Percentiles rank a stretch among this genome's conserved stretches.
phyloP scores from a whole-genome alignment of 2,329 filamentous ascomycete genomes.

The Metarhizium brunneum region DNA sequence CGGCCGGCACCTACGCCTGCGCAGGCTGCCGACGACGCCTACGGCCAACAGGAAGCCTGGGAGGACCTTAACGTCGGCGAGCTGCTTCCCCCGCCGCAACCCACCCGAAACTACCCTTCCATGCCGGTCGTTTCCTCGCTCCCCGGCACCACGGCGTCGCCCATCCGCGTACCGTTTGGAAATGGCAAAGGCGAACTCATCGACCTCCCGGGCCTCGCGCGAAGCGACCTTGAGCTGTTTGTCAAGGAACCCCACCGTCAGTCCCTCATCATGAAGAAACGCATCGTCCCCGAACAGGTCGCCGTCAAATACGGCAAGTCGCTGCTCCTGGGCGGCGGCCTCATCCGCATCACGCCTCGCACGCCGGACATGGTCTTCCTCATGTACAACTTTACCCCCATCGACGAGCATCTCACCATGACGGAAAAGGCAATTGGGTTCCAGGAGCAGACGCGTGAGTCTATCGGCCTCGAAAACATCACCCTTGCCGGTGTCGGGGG shows the following conservation, averaged over 20 bases:
- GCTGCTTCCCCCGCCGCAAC: conserved; percentile 68
- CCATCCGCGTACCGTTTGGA: conserved; percentile 87
- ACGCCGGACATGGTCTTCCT: conserved; percentile 55
- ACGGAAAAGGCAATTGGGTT: conserved; percentile 72
- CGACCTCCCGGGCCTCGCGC: conserved; percentile 77
- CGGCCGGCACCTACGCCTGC: conserved; percentile 10
- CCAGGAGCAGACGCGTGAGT: conserved; percentile 52
- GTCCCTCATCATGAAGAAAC: conserved; percentile 68
- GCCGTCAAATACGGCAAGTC: conserved; percentile 69
- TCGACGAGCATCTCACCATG: conserved; percentile 65
- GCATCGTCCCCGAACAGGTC: conserved; percentile 64
- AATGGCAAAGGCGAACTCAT: conserved; percentile 81
- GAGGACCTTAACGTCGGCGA: conserved; percentile 31
- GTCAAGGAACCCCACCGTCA: conserved; percentile 57
- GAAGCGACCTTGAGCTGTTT: conserved; percentile 62
- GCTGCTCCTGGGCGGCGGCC: conserved; percentile 66
- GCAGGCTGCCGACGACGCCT: conserved; percentile 5
- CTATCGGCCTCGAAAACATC: conserved; percentile 53
- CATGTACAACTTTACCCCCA: conserved; percentile 77
- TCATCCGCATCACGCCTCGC: conserved; percentile 78
- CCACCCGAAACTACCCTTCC: conserved; percentile 65
- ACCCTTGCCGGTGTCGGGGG: conserved; percentile 46
- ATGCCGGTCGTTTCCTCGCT: conserved; percentile 83
- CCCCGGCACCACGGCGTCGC: conserved; percentile 89
- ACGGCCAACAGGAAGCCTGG: conserved; percentile 4